These are phyloP conservation scores for Pugionium dolabratum DNA, from an alignment of 345 rosid genomes.

Conservation along the genomic window DNA sequence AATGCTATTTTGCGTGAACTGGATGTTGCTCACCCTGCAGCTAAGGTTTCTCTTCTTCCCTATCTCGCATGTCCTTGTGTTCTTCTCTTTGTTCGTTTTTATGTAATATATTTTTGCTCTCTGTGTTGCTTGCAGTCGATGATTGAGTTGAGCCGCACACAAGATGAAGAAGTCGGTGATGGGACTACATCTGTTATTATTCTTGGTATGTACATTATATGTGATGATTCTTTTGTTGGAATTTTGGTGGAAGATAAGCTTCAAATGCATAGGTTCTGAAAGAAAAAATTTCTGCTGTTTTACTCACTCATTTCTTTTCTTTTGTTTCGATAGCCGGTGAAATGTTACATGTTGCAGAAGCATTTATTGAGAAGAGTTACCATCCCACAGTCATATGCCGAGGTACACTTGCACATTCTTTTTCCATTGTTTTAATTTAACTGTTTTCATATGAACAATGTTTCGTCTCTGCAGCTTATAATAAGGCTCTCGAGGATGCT, in stretches of 20 bases:
- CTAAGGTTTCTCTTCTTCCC: constrained; percentile 57
- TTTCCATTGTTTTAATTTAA: constrained; percentile 3
- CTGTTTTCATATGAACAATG: neutral
- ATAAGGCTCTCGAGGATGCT: constrained; percentile 93
- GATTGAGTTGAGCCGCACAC: constrained; percentile 95
- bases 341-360: constrained; percentile 97
- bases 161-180: constrained; percentile 98
- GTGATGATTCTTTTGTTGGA: constrained; percentile 1
- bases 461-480: constrained; percentile 64
- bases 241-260: neutral
- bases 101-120: neutral
- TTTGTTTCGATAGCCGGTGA: constrained; percentile 71
- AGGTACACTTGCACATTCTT: constrained; percentile 46
- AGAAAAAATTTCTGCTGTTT: neutral
- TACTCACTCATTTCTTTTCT: neutral
- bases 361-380: constrained; percentile 80
- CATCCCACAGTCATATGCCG: constrained; percentile 96
- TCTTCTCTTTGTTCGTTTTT: neutral
- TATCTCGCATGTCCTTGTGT: neutral
- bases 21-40: constrained; percentile 94
- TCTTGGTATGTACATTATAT: constrained; percentile 57
- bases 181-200: constrained; percentile 98
- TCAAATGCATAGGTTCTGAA: neutral
- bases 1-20: constrained; percentile 91
- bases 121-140: constrained; percentile 57